phyloP scores from a whole-genome alignment of 441 rosid genomes.

The Arabidopsis hybrid region DNA sequence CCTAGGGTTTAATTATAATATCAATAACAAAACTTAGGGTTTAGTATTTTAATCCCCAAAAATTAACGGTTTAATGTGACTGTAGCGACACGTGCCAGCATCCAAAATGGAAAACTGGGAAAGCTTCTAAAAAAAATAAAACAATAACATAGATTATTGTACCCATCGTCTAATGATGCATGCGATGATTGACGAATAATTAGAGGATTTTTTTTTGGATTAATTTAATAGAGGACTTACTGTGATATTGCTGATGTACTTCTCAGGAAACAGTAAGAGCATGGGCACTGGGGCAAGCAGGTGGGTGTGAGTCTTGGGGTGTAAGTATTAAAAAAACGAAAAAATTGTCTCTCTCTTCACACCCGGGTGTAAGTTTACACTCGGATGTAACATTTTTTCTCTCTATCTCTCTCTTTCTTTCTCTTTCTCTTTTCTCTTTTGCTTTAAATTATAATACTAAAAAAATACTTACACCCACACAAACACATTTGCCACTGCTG shows the following conservation, averaged over 20 bases:
- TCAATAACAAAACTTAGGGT: conserved; percentile 29
- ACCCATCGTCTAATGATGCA: conserved; percentile 30
- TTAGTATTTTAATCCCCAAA: conserved; percentile 28
- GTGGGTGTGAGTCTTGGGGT: no score
- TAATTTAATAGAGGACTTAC: background rate
- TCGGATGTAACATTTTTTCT: no score
- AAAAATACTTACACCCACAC: no score
- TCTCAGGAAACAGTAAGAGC: conserved; percentile 27
- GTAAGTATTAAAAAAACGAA: no score
- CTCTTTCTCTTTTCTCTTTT: no score
- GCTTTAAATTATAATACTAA: no score
- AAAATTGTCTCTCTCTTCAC: no score
- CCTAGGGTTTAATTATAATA: conserved; percentile 28
- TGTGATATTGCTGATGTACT: conserved; percentile 13
- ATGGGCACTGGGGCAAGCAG: no score
- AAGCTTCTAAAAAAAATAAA: background rate
- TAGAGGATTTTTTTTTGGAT: background rate
- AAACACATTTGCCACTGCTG: no score
- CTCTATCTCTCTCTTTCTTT: no score
- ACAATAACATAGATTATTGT: conserved; percentile 7
- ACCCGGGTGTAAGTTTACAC: no score
- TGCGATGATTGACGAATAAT: conserved; percentile 24
- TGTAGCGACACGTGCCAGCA: conserved; percentile 40
- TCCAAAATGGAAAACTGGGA: conserved; percentile 28
- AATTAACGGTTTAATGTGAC: conserved; percentile 22